These are phyloP conservation scores for Colletotrichum tanaceti DNA, from an alignment of 2,329 filamentous ascomycete genomes.

Conservation along the genomic window DNA sequence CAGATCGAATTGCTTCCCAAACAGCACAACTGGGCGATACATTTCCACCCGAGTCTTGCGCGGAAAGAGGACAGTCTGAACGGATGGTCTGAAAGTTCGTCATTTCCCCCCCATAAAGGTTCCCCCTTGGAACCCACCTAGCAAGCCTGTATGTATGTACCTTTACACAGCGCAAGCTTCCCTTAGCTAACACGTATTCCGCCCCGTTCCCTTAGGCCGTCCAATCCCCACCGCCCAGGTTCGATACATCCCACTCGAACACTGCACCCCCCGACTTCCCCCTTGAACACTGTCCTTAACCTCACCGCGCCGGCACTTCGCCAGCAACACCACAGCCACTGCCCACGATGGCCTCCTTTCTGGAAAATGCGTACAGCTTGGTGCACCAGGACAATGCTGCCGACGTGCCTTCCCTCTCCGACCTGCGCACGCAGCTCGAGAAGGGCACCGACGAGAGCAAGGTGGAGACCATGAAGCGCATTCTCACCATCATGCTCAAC, in stretches of 20 bases:
- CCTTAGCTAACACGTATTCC: conserved; percentile 41
- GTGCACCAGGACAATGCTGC: conserved; percentile 98
- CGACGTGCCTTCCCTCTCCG: conserved; percentile 89
- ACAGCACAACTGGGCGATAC: conserved; percentile 44
- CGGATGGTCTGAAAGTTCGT: conserved; percentile 33
- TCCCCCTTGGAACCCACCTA: conserved; percentile 5
- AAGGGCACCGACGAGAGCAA: conserved; percentile 94
- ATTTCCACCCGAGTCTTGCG: conserved; percentile 20
- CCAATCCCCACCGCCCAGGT: conserved; percentile 41
- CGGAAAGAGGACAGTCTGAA: conserved; percentile 32
- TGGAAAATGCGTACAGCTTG: conserved; percentile 95
- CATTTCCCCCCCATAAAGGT: not conserved
- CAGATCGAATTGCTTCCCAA: conserved; percentile 26
- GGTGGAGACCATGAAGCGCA: conserved; percentile 95
- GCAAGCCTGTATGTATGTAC: conserved; percentile 11
- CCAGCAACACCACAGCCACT: conserved; percentile 41
- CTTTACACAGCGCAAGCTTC: conserved; percentile 19
- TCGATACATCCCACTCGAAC: conserved; percentile 40
- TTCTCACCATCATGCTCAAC: conserved; percentile 97
- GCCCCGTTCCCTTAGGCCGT: conserved; percentile 38
- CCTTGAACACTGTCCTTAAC: conserved; percentile 40
- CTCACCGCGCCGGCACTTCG: conserved; percentile 42
- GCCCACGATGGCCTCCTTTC: conserved; percentile 87
- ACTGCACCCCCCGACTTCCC: conserved; percentile 18
- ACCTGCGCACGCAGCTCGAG: conserved; percentile 92